Evolutionary conservation across 495 filamentous ascomycete genomes (phyloP), one percentile per base, ranked within the genome.

Genomic region (Penicillium subrubescens): DNA sequence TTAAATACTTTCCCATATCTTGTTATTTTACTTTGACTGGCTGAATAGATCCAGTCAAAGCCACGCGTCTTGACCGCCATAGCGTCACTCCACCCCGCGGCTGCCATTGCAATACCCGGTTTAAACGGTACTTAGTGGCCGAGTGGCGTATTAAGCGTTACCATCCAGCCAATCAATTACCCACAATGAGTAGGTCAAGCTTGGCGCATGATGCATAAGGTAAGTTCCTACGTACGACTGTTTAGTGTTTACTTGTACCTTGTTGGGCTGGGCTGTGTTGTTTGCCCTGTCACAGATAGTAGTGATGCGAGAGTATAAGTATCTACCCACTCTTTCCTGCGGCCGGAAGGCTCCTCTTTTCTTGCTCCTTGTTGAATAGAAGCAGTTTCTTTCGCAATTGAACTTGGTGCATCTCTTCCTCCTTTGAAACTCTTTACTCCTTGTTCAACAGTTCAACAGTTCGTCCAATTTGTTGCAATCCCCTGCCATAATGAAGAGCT

Each of bases 401-500:
- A 48, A 21, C 5, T 48, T 48, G 19, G 19, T 23, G 19, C 19
- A 23, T 12, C 11, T 23, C 19, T 48, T 23, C 19, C 21, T 48
- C 21, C 21, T 23, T 12, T 44, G 15, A 25, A 48, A 10, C 8
- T 25, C 15, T 14, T 23, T 48, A n/a, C 44, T 25, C 44, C 37
- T 14, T 27, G 46, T 33, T 54, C 29, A n/a, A 53, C 2, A 11
- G 5, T 17, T 53, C 19, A 33, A 33, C 5, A 11, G 5, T 17
- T 53, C 19, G 7, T 4, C 5, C 7, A 33, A 2, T 7, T 33
- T 33, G 21, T 12, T 48, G 44, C 44, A 48, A 2, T 48, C 10
- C 1, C 19, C 5, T 5, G 44, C 21, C 21, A 54, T 8, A n/a
- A 77, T 77, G 72, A 75, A 72, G 67, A 70, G 63, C 62, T 66